Percentiles rank a stretch among this genome's conserved stretches.
phyloP scores from a whole-genome alignment of 2,329 filamentous ascomycete species.

The Pseudopyrenochaeta lycopersici region DNA sequence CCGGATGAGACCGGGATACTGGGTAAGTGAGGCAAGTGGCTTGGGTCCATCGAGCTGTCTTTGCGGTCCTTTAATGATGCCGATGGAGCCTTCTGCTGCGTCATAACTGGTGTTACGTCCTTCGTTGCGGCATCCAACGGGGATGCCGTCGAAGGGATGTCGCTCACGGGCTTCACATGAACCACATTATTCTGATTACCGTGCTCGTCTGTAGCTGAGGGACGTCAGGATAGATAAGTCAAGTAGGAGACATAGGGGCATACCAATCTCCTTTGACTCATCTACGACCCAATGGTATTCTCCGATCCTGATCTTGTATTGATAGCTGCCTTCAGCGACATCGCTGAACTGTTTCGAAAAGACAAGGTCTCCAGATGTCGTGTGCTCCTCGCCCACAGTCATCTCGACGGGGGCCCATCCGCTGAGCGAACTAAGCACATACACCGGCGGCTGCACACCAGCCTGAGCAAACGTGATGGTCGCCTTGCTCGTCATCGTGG shows the following conservation, averaged over 20 bases:
- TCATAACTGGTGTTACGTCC: background rate
- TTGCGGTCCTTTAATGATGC: constrained; percentile 24
- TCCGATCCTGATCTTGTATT: constrained; percentile 79
- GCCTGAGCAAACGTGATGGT: constrained; percentile 69
- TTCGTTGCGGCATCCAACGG: constrained; percentile 2
- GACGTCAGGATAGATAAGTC: constrained; percentile 21
- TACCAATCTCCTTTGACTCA: constrained; percentile 68
- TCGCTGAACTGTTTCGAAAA: constrained; percentile 68
- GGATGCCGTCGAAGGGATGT: background rate
- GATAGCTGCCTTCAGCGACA: constrained; percentile 67
- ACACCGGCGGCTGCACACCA: constrained; percentile 72
- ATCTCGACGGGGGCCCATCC: constrained; percentile 75
- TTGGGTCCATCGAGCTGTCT: constrained; percentile 22
- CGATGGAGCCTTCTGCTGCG: background rate
- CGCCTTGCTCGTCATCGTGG: constrained; percentile 45
- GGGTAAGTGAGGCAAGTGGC: constrained; percentile 6
- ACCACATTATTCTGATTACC: constrained; percentile 66
- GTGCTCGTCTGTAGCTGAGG: constrained; percentile 58
- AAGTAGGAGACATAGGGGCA: constrained; percentile 24
- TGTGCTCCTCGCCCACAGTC: constrained; percentile 57
- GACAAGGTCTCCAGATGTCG: constrained; percentile 62
- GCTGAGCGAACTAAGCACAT: constrained; percentile 74
- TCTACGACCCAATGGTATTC: constrained; percentile 72
- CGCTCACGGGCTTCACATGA: constrained; percentile 36
- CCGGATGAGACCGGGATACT: constrained; percentile 27